Percentiles rank a stretch among this genome's conserved stretches.
phyloP scores from a whole-genome alignment of 2,329 filamentous ascomycete genomes.

The Claviceps africana region DNA sequence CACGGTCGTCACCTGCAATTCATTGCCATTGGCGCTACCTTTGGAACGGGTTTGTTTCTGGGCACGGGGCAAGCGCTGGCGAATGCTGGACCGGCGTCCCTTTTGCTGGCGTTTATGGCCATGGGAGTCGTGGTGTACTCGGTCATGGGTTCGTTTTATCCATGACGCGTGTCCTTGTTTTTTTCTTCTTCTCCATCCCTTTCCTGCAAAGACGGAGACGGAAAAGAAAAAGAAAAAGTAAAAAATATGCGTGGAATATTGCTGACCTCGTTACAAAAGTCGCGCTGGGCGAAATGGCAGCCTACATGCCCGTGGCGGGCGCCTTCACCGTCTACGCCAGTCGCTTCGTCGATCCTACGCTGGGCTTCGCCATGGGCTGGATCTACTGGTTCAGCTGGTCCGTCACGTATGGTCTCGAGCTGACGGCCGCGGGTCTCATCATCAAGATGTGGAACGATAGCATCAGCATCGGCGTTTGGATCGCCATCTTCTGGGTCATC shows the following conservation, averaged over 20 bases:
- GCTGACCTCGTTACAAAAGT: background rate
- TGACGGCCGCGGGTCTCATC: constrained; percentile 58
- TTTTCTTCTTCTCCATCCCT: no score
- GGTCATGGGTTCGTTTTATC: constrained; percentile 43
- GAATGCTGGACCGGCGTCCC: constrained; percentile 49
- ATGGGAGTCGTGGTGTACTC: constrained; percentile 61
- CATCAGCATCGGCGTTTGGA: constrained; percentile 57
- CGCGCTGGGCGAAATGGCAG: constrained; percentile 57
- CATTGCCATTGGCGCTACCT: constrained; percentile 44
- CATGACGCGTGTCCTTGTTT: background rate
- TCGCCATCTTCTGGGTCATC: constrained; percentile 57
- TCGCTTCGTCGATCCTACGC: constrained; percentile 57
- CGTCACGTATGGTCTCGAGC: constrained; percentile 58
- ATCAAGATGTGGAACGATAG: constrained; percentile 58
- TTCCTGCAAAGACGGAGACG: no score
- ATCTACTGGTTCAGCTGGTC: constrained; percentile 73
- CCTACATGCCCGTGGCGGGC: constrained; percentile 62
- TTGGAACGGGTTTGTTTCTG: constrained; percentile 61
- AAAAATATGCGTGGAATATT: background rate
- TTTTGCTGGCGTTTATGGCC: constrained; percentile 54
- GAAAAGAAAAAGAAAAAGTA: background rate
- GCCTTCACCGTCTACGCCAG: constrained; percentile 65
- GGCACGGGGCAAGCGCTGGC: constrained; percentile 50
- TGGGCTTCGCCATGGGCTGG: constrained; percentile 71
- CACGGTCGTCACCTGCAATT: constrained; percentile 31